These are phyloP conservation scores for Trichoderma atrobrunneum DNA, from an alignment of 2,329 filamentous ascomycete genomes.

Conservation along the genomic window DNA sequence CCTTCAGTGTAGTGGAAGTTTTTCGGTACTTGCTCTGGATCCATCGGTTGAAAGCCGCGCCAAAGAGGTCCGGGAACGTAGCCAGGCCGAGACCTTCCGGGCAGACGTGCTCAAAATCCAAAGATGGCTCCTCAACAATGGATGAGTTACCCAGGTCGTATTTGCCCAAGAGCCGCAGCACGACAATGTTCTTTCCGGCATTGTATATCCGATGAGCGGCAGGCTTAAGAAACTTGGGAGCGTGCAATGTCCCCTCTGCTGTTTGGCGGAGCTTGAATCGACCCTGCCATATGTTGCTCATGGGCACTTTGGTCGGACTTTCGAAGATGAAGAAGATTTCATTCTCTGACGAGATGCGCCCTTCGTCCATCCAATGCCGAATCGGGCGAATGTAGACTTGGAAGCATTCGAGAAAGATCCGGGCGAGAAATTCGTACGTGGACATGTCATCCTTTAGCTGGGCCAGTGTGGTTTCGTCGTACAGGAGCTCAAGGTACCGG, in stretches of 20 bases:
- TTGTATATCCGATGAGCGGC: slow-evolving; percentile 73
- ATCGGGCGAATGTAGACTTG: slow-evolving; percentile 79
- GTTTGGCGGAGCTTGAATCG: slow-evolving; percentile 67
- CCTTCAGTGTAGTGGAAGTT: slow-evolving; percentile 64
- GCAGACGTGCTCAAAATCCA: slow-evolving; percentile 60
- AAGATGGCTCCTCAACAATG: slow-evolving; percentile 39
- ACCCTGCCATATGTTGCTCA: slow-evolving; percentile 70
- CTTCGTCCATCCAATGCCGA: slow-evolving; percentile 78
- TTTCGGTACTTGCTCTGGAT: slow-evolving; percentile 71
- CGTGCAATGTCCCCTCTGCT: slow-evolving; percentile 58
- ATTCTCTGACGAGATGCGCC: slow-evolving; percentile 63
- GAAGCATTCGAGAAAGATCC: slow-evolving; percentile 77
- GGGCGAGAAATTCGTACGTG: slow-evolving; percentile 61
- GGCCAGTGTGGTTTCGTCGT: slow-evolving; percentile 63
- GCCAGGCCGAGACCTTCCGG: slow-evolving; percentile 47
- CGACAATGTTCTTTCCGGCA: slow-evolving; percentile 82
- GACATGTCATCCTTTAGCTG: slow-evolving; percentile 65
- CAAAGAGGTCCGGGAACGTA: slow-evolving; percentile 74
- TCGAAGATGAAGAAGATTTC: slow-evolving; percentile 74
- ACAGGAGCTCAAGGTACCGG: slow-evolving; percentile 75
- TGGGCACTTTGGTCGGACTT: slow-evolving; percentile 52
- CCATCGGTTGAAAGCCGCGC: slow-evolving; percentile 68
- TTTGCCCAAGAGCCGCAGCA: slow-evolving; percentile 69
- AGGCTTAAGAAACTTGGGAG: slow-evolving; percentile 71
- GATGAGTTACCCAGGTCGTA: slow-evolving; percentile 37